Base-by-base conservation (phyloP, 257 asterid species). In the Jasminum sambac region DNA sequence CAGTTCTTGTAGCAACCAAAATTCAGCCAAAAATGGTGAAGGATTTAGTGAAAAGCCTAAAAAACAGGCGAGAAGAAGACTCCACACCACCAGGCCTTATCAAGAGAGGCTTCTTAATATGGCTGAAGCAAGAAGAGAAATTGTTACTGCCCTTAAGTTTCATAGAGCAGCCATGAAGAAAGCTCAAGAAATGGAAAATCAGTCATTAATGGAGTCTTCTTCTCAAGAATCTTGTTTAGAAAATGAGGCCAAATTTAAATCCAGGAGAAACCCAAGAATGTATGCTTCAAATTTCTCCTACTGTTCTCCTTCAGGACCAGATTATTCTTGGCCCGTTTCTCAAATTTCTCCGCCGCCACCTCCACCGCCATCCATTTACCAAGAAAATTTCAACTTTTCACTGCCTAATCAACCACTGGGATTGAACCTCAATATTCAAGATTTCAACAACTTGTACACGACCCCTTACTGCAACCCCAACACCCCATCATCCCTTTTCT, bases 71-170 rank as follows among this genome's bases (percentile, higher is more conserved):
- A 74, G 99, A 77, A 79, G 97, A 73, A 86, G 99, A 72, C 96
- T 91, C 37, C 99, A 91, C 74, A 86, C 99, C 41, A 87, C 88
- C 77, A 83, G 96, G 78, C 99, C 99, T 83, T 94, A 91, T 76
- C 97, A 94, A 74, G 97, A 94, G 55, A 88, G 96, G 85, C 90
- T 90, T 68, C 85, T 94, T 9, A 94, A 94, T 69, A 95, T 95
- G 99, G 99, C 99, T 12, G 99, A 95, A 79, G 99, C 97, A 7
- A 84, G 99, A 46, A 77, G 95, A 55, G 99, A 95, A 79, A 95
- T 95, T 12, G 99, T 95, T 60, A 84, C 99, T 0, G 99, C 99
- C 38, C 93, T 95, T 16, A 91, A 95, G 84, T 95, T 87, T 70
- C 99, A 95, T 67, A 83, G 99, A 78, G 98, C 97, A 1, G 67